Base-by-base conservation (phyloP, 1,284 basidiomycete species). In the Porphyrellus sp. region DNA sequence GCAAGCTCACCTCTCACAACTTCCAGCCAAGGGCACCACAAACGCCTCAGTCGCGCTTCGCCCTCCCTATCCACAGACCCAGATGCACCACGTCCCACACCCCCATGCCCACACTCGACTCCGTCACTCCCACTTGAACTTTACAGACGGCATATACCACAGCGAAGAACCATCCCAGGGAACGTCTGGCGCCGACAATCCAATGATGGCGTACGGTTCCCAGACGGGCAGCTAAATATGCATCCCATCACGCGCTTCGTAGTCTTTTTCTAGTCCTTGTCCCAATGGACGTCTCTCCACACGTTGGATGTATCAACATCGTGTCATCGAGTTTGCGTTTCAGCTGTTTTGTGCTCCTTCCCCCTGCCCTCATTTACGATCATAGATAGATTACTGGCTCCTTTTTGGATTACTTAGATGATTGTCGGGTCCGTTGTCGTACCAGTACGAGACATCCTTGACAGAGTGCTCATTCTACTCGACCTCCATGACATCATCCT, bases 31-130 rank as follows among this genome's bases (percentile, higher is more conserved):
- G 57, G 58, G 59, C 21, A 51, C 69, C 43, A 58, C 73, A 54
- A 61, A 69, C 51, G 54, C 72, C 44, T 66, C 74, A 47, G 73
- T 79, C 30, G 70, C 76, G 3, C 70, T 85, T 23, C 79, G 75
- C 46, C 70, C 79, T 16, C 78, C 82, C 12, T 85, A 83, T 60
- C 61, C 75, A 13, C 63, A 69, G 16, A 61, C 71, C 48, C 75
- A 78, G 60, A 84, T 89, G 82, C 86, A 88, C 61, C 86, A 88
- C 58, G 84, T 88, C 44, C 84, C 86, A 0, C 86, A 87, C 59
- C 85, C 86, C 1, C 85, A 88, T 54, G 83, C 85, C 1, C 85
- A 89, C 59, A 81, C 85, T 0, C 77, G 84, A 27, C 82, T 85
- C 58, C 85, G 83, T 55, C 78, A 80, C 53, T 73, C 71, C 2